Conservation (phyloP, 2,329 filamentous ascomycete genomes). For the Furcasterigmium furcatum region DNA sequence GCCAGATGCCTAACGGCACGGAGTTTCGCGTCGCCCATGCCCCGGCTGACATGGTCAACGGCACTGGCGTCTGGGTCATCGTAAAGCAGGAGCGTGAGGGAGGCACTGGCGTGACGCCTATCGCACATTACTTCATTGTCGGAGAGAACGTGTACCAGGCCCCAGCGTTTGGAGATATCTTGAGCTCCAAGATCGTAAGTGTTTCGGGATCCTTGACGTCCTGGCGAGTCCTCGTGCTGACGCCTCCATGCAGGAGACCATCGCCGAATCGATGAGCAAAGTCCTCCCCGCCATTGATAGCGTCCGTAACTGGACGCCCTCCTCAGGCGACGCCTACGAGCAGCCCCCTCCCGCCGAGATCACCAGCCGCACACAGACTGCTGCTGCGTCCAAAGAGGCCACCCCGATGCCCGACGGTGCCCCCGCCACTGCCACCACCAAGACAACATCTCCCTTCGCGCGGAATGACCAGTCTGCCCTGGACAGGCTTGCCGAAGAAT, state of each 20-base stretch:
- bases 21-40: conserved; percentile 66
- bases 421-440: conserved; percentile 16
- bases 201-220: conserved; percentile 1
- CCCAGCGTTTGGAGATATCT: conserved; percentile 55
- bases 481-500: conserved; percentile 52
- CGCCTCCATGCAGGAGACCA: conserved; percentile 8
- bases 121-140: conserved; percentile 61
- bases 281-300: conserved; percentile 47
- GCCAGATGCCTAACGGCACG: conserved; percentile 58
- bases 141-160: conserved; percentile 67
- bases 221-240: neutral
- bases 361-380: conserved; percentile 18
- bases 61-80: conserved; percentile 69
- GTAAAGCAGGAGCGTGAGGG: conserved; percentile 64
- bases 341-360: conserved; percentile 25
- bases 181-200: conserved; percentile 57
- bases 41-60: conserved; percentile 59
- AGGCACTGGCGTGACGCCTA: conserved; percentile 50
- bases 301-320: conserved; percentile 52
- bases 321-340: conserved; percentile 50
- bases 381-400: conserved; percentile 28
- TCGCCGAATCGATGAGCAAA: conserved; percentile 41
- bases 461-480: conserved; percentile 36
- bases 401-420: conserved; percentile 44
- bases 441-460: conserved; percentile 18